Conservation (phyloP, 2,329 filamentous ascomycete species). For the Leptoxyphium fumago region DNA sequence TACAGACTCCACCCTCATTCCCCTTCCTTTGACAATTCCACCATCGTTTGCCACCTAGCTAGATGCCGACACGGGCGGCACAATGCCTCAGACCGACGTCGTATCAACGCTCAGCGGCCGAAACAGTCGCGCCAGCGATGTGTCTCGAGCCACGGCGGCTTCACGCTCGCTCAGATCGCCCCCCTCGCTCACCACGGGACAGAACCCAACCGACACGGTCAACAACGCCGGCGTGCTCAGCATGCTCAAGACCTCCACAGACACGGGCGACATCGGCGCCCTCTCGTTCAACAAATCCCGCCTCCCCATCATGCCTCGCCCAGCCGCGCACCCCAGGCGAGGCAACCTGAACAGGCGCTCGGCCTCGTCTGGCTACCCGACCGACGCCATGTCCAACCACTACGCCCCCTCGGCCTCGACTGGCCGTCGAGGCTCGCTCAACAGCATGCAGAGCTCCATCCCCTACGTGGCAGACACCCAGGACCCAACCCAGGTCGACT, state of each 20-base stretch:
- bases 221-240: conserved; percentile 29
- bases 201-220: conserved; percentile 15
- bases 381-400: conserved; percentile 15
- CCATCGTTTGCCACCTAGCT: too few species aligned
- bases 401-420: conserved; percentile 26
- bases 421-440: conserved; percentile 24
- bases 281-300: conserved; percentile 24
- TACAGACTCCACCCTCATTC: too few species aligned
- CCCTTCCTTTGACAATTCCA: too few species aligned
- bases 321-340: conserved; percentile 19
- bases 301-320: conserved; percentile 23
- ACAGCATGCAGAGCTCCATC: conserved; percentile 27
- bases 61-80: conserved; percentile 18
- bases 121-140: conserved; percentile 32
- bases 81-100: conserved; percentile 30
- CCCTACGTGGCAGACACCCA: conserved; percentile 25
- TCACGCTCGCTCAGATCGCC: conserved; percentile 16
- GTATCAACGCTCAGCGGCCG: conserved; percentile 32
- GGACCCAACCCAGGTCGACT: conserved; percentile 8
- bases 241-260: conserved; percentile 36
- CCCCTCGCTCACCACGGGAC: conserved; percentile 3
- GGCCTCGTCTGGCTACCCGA: conserved; percentile 22
- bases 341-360: conserved; percentile 24
- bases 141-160: conserved; percentile 23
- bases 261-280: conserved; percentile 31